Evolutionary conservation across 1,139 yeast genomes (phyloP).

Genomic region (Hansenula lynferdii): DNA sequence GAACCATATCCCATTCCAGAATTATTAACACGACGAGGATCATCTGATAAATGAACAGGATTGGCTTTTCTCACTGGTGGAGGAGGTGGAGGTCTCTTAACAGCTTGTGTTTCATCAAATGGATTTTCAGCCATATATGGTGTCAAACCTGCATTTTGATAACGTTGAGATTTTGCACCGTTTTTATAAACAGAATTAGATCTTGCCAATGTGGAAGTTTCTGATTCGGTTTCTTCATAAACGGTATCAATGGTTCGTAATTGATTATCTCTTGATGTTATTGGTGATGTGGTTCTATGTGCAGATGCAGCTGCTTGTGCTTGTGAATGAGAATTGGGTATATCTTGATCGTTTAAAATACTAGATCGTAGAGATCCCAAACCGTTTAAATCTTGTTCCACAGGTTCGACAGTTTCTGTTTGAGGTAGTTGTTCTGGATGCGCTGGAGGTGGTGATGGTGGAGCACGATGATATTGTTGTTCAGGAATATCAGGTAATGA

Average conservation of each 20-base stretch:
- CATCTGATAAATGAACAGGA: not conserved
- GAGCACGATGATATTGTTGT: not conserved
- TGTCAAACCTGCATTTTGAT: conserved; percentile 13
- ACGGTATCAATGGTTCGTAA: conserved; percentile 24
- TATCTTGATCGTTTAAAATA: conserved; percentile 11
- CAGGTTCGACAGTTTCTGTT: no score
- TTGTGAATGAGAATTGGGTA: conserved; percentile 6
- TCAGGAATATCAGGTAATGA: not conserved
- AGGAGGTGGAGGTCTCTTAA: conserved; percentile 10
- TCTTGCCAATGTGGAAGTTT: conserved; percentile 1
- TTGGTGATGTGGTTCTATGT: conserved; percentile 1
- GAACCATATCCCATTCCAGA: not conserved
- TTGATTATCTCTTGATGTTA: conserved; percentile 3
- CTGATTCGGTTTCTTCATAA: conserved; percentile 21
- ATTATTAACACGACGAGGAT: not conserved
- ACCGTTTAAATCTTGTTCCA: conserved; percentile 2
- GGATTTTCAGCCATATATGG: conserved; percentile 12
- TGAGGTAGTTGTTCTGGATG: not conserved
- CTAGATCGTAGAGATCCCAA: conserved; percentile 8
- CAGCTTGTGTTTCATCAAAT: conserved; percentile 8
- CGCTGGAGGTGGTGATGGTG: not conserved
- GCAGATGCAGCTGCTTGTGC: not conserved
- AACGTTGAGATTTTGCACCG: conserved; percentile 10
- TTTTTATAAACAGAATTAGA: not conserved
- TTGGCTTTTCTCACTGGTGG: conserved; percentile 17